Evolutionary conservation across 1,284 basidiomycete species (phyloP).

Genomic region (Cerioporus squamosus): DNA sequence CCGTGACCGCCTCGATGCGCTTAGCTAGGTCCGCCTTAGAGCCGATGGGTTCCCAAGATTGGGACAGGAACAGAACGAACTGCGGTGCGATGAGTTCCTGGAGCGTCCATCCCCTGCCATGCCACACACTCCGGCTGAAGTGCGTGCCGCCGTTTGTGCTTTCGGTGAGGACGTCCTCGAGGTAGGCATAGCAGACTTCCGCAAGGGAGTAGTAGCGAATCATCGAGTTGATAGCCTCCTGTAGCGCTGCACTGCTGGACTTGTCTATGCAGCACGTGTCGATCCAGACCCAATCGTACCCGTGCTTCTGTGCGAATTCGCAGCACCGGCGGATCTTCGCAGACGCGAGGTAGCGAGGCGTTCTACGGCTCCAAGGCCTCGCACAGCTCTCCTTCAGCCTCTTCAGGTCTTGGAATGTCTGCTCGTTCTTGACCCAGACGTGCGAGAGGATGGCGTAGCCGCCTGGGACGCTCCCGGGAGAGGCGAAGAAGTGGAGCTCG

Average conservation of each 20-base stretch:
- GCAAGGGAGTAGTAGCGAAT: neutral
- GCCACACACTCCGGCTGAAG: neutral
- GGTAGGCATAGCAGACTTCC: constrained; percentile 4
- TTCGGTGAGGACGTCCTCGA: constrained; percentile 1
- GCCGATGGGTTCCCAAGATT: neutral
- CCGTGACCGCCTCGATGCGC: neutral
- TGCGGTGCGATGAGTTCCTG: constrained; percentile 5
- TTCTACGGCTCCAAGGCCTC: neutral
- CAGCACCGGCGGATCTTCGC: constrained; percentile 1
- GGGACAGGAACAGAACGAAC: neutral
- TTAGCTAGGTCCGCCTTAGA: neutral
- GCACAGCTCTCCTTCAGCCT: neutral
- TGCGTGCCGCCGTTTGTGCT: neutral
- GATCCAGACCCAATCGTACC: constrained; percentile 1
- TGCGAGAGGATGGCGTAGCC: constrained; percentile 9
- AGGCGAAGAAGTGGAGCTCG: neutral
- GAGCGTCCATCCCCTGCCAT: neutral
- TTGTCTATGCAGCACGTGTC: constrained; percentile 14
- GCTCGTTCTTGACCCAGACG: neutral
- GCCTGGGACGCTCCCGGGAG: neutral
- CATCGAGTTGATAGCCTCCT: constrained; percentile 9
- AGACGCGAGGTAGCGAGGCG: neutral
- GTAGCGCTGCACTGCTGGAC: constrained; percentile 2
- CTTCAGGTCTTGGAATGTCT: neutral
- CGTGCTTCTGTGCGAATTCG: neutral